Base-by-base conservation (phyloP, 768 basidiomycete genomes). In the Clavulina sp. region DNA sequence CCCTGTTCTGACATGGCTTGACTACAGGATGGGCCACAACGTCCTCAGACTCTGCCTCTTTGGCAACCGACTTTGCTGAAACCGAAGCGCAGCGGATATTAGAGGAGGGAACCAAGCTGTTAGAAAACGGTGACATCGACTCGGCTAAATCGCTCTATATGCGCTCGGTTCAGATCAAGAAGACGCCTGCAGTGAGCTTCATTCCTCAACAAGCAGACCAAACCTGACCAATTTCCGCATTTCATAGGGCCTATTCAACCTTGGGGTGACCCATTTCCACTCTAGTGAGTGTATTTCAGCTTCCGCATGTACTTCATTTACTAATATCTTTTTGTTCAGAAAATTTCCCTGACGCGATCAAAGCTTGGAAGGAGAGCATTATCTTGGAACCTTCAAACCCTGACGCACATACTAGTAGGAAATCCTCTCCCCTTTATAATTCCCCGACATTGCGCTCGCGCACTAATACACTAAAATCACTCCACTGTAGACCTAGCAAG, bases 261-360 rank as follows among this genome's bases (percentile, higher is more conserved):
- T 88, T 13, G 86, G 87, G 40, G 87, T 89, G 29, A 86, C 87
- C 3, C 80, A 85, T 60, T 89, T 88, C 63, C 86, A 89, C 64
- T 74, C 88, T 46, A 87, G 85, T 88, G 62, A 53, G 78, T 71
- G 50, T 38, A 19, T 38, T 38, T 38, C 9, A 9, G 19, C 47
- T 49, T 21, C 28, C 46, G 28, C 52, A 50, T 1, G 7, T 24
- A 32, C 24, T 13, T 18, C 9, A 31, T 38, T 13, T 18, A 21
- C 40, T 41, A 18, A 41, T 51, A 40, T 34, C 48, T 36, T 52
- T 32, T 13, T 46, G n/a, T 23, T 7, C 60, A 91, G 86, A 88
- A 75, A 83, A 89, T 62, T 91, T 79, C 63, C 81, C 86, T 59
- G 77, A 82, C 31, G 87, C 87, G 29, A 89, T 91, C 56, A 67